A percentile compares a stretch with the other conserved stretches of the same genome.
Conservation (phyloP, 2,329 filamentous ascomycete species). For the Botrytis galanthina region DNA sequence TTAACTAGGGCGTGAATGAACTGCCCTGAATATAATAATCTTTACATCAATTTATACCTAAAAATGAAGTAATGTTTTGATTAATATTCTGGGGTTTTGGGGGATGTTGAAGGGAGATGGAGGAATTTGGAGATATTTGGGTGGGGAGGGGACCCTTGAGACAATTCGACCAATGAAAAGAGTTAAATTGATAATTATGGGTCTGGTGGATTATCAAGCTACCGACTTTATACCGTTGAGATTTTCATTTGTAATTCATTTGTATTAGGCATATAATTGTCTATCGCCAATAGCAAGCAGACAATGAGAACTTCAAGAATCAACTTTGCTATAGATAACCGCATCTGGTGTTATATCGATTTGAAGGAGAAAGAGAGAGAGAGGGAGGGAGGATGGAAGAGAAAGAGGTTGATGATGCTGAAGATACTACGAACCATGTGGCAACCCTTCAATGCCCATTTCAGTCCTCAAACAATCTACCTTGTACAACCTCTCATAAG, state of each 20-base stretch:
- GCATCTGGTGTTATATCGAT: not conserved
- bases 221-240: constrained; percentile 11
- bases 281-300: not conserved
- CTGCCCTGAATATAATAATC: not conserved
- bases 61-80: constrained; percentile 9
- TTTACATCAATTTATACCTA: constrained; percentile 6
- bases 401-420: not conserved
- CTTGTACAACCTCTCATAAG: not conserved
- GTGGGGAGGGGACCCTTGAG: not conserved
- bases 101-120: not conserved
- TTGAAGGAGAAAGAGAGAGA: no score
- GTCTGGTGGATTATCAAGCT: not conserved
- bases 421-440: not conserved
- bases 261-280: not conserved
- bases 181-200: constrained; percentile 4
- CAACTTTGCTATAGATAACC: not conserved
- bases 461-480: not conserved
- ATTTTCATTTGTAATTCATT: constrained; percentile 10
- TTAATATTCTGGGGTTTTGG: not conserved
- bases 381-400: no score
- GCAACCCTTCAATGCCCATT: not conserved
- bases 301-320: not conserved
- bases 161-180: not conserved
- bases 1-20: not conserved
- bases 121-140: not conserved